phyloP scores from a whole-genome alignment of 163 green algal species.

The Volvox carteri region DNA sequence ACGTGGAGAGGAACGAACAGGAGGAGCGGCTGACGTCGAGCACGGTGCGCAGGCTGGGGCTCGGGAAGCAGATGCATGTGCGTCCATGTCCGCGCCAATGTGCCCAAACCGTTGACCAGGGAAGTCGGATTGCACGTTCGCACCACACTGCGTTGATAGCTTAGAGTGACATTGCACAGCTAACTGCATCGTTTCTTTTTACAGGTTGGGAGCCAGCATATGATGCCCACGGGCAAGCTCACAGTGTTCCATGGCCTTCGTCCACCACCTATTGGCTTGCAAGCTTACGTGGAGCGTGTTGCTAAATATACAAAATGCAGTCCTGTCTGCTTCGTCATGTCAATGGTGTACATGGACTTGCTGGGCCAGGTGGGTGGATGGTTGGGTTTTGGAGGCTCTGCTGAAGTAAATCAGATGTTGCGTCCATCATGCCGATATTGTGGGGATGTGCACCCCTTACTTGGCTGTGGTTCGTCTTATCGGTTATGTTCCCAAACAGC shows the following conservation, averaged over 20 bases:
- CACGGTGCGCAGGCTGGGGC: background rate
- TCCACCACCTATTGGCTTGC: conserved; percentile 76
- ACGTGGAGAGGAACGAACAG: conserved; percentile 47
- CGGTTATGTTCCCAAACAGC: too few relatives aligned
- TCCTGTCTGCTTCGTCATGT: conserved; percentile 82
- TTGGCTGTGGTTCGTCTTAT: too few relatives aligned
- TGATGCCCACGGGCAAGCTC: conserved; percentile 54
- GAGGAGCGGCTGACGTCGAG: conserved; percentile 21
- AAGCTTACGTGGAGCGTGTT: conserved; percentile 81
- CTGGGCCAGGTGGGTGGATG: conserved; percentile 56
- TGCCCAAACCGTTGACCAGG: too few relatives aligned
- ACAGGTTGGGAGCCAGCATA: conserved; percentile 31
- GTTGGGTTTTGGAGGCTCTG: too few relatives aligned
- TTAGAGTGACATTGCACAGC: too few relatives aligned
- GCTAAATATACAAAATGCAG: conserved; percentile 87
- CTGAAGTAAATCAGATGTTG: too few relatives aligned
- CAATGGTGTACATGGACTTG: conserved; percentile 80
- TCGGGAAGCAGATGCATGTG: too few relatives aligned
- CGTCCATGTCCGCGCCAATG: too few relatives aligned
- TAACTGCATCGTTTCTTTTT: background rate
- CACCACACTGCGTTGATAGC: too few relatives aligned
- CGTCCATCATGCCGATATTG: too few relatives aligned
- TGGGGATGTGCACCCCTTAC: too few relatives aligned
- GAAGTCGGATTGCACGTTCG: too few relatives aligned
- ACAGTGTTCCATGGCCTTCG: conserved; percentile 80